Conservation (phyloP, 805 yeast genomes). For the Yueomyces sp. region DNA sequence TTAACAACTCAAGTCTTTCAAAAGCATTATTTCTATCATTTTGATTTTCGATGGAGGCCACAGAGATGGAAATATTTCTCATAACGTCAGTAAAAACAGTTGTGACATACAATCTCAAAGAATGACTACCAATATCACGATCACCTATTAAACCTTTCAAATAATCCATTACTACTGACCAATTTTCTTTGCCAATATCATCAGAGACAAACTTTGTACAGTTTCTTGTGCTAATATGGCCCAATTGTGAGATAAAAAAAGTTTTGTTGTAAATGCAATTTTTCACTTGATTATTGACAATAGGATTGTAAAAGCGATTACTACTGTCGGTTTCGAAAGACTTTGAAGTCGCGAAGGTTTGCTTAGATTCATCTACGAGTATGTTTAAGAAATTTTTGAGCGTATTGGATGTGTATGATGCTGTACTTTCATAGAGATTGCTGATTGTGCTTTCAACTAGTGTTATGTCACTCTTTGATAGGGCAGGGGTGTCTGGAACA, state of each 20-base stretch:
- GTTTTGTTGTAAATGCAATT: slow-evolving; percentile 41
- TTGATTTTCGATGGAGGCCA: slow-evolving; percentile 13
- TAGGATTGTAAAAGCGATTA: slow-evolving; percentile 12
- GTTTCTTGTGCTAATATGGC: slow-evolving; percentile 39
- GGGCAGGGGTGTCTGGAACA: slow-evolving; percentile 28
- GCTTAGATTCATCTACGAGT: background rate
- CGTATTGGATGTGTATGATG: slow-evolving; percentile 38
- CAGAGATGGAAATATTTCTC: slow-evolving; percentile 17
- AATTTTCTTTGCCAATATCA: slow-evolving; percentile 26
- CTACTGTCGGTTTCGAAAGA: background rate
- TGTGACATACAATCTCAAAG: slow-evolving; percentile 35
- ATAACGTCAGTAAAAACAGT: slow-evolving; percentile 40
- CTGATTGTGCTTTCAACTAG: slow-evolving; percentile 41
- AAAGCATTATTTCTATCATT: slow-evolving; percentile 7
- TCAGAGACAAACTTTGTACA: slow-evolving; percentile 32
- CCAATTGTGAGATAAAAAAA: slow-evolving; percentile 41
- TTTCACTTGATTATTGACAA: slow-evolving; percentile 9
- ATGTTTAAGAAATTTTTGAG: slow-evolving; percentile 33
- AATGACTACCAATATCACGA: slow-evolving; percentile 27
- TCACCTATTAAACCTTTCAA: slow-evolving; percentile 34
- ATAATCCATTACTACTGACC: slow-evolving; percentile 36
- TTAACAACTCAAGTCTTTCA: slow-evolving; percentile 29
- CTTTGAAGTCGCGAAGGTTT: background rate
- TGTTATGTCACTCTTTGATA: slow-evolving; percentile 33
- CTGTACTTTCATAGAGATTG: slow-evolving; percentile 53